Percentiles rank a stretch among this genome's conserved stretches.
Evolutionary conservation across 306 rosid species (phyloP).

Genomic region (Luffa acutangula): DNA sequence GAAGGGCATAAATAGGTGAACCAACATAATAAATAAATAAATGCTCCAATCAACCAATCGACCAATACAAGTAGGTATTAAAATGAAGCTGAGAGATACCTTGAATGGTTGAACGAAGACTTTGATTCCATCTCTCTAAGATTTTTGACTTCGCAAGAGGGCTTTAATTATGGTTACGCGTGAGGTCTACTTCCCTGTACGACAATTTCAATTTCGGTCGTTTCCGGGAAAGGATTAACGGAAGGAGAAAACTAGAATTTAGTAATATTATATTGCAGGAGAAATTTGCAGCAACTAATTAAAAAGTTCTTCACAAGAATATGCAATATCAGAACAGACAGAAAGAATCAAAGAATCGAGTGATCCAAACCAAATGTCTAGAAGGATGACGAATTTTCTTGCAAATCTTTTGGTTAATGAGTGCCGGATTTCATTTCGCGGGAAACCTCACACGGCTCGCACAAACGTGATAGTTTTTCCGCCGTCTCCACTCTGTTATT

Average conservation of each 20-base stretch:
- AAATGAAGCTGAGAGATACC: neutral
- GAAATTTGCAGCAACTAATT: neutral
- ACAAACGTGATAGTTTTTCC: too few species aligned
- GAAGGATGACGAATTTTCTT: neutral
- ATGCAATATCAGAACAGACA: neutral
- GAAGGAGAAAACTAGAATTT: neutral
- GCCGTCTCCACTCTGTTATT: too few species aligned
- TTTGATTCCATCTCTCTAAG: constrained; percentile 33
- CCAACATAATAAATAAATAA: neutral
- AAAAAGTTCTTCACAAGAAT: neutral
- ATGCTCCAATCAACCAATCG: neutral
- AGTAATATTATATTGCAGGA: neutral
- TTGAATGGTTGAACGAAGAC: constrained; percentile 21
- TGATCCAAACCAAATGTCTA: neutral
- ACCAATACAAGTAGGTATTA: neutral
- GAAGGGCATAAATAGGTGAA: constrained; percentile 4
- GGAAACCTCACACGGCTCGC: neutral
- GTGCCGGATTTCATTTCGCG: constrained; percentile 6
- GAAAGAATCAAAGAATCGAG: neutral
- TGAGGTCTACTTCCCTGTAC: constrained; percentile 18
- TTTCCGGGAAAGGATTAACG: neutral
- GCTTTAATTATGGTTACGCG: constrained; percentile 28
- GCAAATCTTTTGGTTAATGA: neutral
- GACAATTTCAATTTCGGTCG: neutral
- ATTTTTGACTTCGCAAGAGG: constrained; percentile 9